These are phyloP conservation scores for Saturnispora sekii DNA, from an alignment of 805 yeast genomes.

Conservation along the genomic window DNA sequence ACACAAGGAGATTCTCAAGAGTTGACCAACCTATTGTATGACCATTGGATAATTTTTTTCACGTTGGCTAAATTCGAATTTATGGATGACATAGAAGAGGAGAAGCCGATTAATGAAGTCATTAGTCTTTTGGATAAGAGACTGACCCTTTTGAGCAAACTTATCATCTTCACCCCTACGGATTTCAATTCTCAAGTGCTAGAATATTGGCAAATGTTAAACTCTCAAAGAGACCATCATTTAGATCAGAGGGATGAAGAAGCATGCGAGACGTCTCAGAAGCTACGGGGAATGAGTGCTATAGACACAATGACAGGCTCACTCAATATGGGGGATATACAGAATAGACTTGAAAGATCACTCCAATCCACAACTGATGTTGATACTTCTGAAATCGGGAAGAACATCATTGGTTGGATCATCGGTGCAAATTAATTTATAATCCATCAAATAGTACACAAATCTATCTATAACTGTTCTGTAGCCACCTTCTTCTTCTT, in stretches of 20 bases:
- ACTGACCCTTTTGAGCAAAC: constrained; percentile 41
- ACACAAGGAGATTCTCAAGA: constrained; percentile 8
- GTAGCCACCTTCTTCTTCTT: constrained; percentile 23
- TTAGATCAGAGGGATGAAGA: not conserved
- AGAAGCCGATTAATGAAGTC: constrained; percentile 10
- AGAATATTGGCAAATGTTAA: constrained; percentile 51
- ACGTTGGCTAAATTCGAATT: constrained; percentile 53
- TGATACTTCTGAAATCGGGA: constrained; percentile 22
- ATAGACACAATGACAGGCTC: not conserved
- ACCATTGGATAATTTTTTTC: constrained; percentile 61
- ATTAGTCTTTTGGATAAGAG: constrained; percentile 28
- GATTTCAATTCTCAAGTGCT: constrained; percentile 48
- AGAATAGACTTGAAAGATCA: constrained; percentile 22
- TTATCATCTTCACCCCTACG: constrained; percentile 42
- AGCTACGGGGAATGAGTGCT: not conserved
- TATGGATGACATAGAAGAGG: constrained; percentile 12
- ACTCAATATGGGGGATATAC: constrained; percentile 14
- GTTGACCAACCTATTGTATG: constrained; percentile 17
- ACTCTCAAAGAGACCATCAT: constrained; percentile 24
- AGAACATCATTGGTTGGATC: constrained; percentile 28
- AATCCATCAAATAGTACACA: not conserved
- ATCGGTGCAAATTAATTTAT: constrained; percentile 21
- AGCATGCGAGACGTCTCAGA: too few species aligned
- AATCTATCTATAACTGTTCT: constrained; percentile 8
- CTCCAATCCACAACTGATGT: constrained; percentile 20